These are phyloP conservation scores for Piper longum DNA, from an alignment of 164 flowering plant species.

Conservation along the genomic window DNA sequence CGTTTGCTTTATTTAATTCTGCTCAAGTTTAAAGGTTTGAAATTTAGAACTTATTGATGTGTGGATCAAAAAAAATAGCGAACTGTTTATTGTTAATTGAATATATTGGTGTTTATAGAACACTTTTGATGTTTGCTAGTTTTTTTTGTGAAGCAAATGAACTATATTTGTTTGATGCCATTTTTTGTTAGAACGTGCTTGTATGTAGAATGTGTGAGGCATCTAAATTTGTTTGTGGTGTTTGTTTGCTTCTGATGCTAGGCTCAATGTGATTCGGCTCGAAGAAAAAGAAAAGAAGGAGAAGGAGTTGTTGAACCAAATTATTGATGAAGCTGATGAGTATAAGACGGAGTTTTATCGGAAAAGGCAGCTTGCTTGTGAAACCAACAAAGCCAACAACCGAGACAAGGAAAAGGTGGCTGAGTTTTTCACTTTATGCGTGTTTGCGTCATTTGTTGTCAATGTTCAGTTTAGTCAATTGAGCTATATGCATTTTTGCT, in stretches of 20 bases:
- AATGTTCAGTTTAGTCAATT: not conserved
- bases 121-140: not conserved
- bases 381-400: constrained; percentile 32
- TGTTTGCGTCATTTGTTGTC: not conserved
- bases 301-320: constrained; percentile 38
- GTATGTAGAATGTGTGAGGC: too few species aligned
- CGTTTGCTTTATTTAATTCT: not conserved
- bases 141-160: not conserved
- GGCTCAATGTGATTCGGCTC: constrained; percentile 34
- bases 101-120: too few species aligned
- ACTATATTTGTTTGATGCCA: too few species aligned
- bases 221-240: too few species aligned
- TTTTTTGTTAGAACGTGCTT: too few species aligned
- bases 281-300: constrained; percentile 58
- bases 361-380: constrained; percentile 25
- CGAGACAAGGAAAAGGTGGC: constrained; percentile 52
- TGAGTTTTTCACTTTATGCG: not conserved
- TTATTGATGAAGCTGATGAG: constrained; percentile 49
- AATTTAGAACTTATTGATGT: too few species aligned
- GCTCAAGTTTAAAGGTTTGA: too few species aligned
- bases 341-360: constrained; percentile 37
- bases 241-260: constrained; percentile 5
- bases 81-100: too few species aligned
- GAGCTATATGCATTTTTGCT: not conserved
- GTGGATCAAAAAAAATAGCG: too few species aligned